Evolutionary conservation across 2,329 filamentous ascomycete species (phyloP).

Genomic region (Exophiala sp.): DNA sequence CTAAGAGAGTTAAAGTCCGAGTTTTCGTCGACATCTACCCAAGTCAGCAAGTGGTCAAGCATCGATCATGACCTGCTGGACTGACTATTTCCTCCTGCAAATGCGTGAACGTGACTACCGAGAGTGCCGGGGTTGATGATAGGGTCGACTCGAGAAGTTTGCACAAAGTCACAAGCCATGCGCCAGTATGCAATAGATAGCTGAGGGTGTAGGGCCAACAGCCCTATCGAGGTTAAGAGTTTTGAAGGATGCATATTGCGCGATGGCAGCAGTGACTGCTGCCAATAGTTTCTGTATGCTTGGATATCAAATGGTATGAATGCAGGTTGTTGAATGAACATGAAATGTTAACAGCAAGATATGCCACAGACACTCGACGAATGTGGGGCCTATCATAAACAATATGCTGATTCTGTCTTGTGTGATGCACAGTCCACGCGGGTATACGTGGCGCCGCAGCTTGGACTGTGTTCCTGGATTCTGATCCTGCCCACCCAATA

Average conservation of each 20-base stretch:
- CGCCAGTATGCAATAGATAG: conserved; percentile 70
- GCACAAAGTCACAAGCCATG: conserved; percentile 71
- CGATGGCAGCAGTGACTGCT: not conserved
- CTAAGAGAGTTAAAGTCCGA: conserved; percentile 59
- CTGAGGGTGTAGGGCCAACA: conserved; percentile 12
- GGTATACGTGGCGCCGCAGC: no score
- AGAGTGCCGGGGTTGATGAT: conserved; percentile 61
- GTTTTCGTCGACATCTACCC: conserved; percentile 59
- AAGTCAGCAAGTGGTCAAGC: conserved; percentile 10
- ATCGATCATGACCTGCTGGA: conserved; percentile 22
- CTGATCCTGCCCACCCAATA: no score
- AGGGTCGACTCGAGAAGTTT: conserved; percentile 63
- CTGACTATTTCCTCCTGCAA: conserved; percentile 74
- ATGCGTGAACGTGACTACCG: conserved; percentile 67
- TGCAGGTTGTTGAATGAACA: no score
- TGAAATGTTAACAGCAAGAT: no score
- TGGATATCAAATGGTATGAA: not conserved
- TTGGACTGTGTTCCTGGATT: no score
- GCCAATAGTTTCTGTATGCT: not conserved
- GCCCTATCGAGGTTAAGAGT: conserved; percentile 5
- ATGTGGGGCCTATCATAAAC: no score
- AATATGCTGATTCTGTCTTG: no score
- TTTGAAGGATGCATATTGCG: conserved; percentile 14
- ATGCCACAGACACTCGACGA: no score
- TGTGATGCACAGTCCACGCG: no score